These are phyloP conservation scores for Volvox reticuliferus DNA, from an alignment of 139 green algal genomes.

Conservation along the genomic window DNA sequence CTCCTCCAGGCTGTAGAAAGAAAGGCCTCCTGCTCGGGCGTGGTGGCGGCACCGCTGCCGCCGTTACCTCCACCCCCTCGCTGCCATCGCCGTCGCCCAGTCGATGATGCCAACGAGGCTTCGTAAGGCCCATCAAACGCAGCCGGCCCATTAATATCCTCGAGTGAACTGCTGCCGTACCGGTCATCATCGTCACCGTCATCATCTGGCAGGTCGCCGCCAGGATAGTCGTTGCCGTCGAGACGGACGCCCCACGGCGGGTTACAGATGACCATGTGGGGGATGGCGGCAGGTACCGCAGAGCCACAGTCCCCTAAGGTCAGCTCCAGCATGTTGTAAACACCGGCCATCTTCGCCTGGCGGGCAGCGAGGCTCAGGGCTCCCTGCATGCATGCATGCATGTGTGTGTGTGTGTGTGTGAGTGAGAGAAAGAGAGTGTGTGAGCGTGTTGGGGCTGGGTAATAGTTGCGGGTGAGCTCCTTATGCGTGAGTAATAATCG, in stretches of 20 bases:
- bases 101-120: not conserved
- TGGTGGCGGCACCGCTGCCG: conserved; percentile 8
- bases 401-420: not conserved
- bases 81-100: not conserved
- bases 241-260: conserved; percentile 91
- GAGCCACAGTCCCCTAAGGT: conserved; percentile 56
- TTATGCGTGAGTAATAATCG: too few species aligned
- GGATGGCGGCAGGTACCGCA: conserved; percentile 60
- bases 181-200: not conserved
- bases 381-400: conserved; percentile 44
- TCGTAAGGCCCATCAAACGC: not conserved
- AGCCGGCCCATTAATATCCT: not conserved
- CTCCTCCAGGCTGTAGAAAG: conserved; percentile 67
- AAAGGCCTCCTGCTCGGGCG: not conserved
- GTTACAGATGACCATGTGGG: conserved; percentile 87
- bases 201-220: not conserved
- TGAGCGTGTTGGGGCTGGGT: too few species aligned
- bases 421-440: too few species aligned
- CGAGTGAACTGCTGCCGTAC: not conserved
- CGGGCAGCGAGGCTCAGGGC: conserved; percentile 69
- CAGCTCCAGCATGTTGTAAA: conserved; percentile 61
- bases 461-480: too few species aligned
- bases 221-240: not conserved
- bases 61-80: not conserved
- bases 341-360: conserved; percentile 56